These are phyloP conservation scores for Ceratobasidium sp. DNA, from an alignment of 1,284 basidiomycete species.

Conservation along the genomic window DNA sequence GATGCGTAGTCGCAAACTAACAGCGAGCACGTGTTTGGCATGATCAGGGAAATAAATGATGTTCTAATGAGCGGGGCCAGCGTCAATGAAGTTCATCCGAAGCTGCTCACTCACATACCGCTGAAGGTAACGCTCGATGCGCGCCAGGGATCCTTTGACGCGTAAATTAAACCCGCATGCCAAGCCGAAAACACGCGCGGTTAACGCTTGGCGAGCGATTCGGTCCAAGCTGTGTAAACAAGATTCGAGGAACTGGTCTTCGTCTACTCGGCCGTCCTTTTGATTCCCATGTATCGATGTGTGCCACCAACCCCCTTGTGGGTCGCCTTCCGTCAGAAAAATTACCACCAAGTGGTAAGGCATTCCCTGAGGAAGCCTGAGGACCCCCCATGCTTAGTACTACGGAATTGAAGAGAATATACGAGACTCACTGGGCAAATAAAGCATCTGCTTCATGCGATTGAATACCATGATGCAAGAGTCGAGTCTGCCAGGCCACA, in stretches of 20 bases:
- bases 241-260: not conserved
- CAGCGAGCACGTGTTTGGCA: not conserved
- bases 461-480: not conserved
- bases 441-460: not conserved
- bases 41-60: not conserved
- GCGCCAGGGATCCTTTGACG: not conserved
- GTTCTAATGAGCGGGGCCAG: not conserved
- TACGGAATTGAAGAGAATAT: not conserved
- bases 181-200: constrained; percentile 6
- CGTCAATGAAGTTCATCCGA: not conserved
- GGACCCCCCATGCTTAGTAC: not conserved
- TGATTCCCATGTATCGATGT: constrained; percentile 7
- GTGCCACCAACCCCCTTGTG: constrained; percentile 19
- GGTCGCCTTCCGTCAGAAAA: constrained; percentile 12
- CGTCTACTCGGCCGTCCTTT: not conserved
- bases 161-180: not conserved
- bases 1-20: not conserved
- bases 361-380: not conserved
- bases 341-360: constrained; percentile 17
- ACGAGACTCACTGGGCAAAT: not conserved
- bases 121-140: not conserved
- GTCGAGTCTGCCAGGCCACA: constrained; percentile 9
- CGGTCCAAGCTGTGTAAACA: not conserved
- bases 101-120: not conserved
- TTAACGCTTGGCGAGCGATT: not conserved